phyloP scores from a whole-genome alignment of 2,329 filamentous ascomycete species.

The Arthrobotrys sinensis region DNA sequence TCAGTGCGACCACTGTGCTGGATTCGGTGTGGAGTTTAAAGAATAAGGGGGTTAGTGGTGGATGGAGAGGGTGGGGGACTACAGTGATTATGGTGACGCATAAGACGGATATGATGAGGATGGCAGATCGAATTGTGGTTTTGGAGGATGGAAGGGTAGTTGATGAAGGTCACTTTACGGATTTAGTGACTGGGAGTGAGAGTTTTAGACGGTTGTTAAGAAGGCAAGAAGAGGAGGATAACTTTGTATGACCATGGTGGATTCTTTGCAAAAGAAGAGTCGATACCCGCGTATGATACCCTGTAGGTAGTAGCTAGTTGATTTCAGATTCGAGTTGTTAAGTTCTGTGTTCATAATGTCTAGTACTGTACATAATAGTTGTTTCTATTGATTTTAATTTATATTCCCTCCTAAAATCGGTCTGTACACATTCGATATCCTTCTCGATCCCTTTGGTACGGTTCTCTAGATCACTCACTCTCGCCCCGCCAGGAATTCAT shows the following conservation, averaged over 20 bases:
- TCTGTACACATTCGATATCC: too few species aligned
- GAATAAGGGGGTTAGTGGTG: slow-evolving; percentile 15
- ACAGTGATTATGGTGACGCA: slow-evolving; percentile 88
- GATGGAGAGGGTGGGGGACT: slow-evolving; percentile 55
- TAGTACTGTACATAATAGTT: too few species aligned
- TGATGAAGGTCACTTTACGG: slow-evolving; percentile 77
- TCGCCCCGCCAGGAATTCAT: too few species aligned
- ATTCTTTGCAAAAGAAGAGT: not conserved
- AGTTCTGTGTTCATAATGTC: too few species aligned
- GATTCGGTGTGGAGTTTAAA: slow-evolving; percentile 74
- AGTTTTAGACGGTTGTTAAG: slow-evolving; percentile 71
- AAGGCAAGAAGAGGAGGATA: slow-evolving; percentile 50
- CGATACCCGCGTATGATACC: not conserved
- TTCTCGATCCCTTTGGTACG: too few species aligned
- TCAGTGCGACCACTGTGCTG: slow-evolving; percentile 77
- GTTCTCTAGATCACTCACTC: too few species aligned
- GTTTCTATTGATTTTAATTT: too few species aligned
- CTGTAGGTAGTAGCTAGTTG: not conserved
- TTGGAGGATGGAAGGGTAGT: slow-evolving; percentile 78
- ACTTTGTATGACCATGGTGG: slow-evolving; percentile 40
- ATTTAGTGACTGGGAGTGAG: slow-evolving; percentile 71
- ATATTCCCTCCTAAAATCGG: too few species aligned
- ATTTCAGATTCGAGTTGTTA: too few species aligned
- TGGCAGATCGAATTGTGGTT: slow-evolving; percentile 81
- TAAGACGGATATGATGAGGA: slow-evolving; percentile 85